Evolutionary conservation across 2,329 filamentous ascomycete species (phyloP).

Genomic region (Nothophoma quercina): DNA sequence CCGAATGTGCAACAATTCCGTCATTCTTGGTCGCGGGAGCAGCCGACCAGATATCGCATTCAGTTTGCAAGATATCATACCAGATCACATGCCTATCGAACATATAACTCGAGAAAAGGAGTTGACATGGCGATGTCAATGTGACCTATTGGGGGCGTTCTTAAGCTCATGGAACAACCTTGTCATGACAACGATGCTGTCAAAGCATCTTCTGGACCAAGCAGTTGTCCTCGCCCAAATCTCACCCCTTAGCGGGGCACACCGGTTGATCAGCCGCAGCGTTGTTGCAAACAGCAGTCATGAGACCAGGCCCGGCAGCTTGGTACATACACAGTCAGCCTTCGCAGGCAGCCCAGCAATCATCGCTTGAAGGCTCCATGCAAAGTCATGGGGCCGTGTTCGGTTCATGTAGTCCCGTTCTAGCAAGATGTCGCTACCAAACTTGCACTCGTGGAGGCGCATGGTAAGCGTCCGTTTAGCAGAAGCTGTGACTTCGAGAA

Average conservation of each 20-base stretch:
- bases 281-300: conserved; percentile 29
- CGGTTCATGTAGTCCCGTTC: conserved; percentile 28
- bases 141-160: background rate
- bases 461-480: conserved; percentile 13
- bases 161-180: conserved; percentile 15
- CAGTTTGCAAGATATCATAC: background rate
- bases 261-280: conserved; percentile 21
- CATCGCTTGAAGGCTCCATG: conserved; percentile 8
- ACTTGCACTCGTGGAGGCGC: conserved; percentile 11
- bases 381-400: conserved; percentile 19
- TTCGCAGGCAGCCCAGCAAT: conserved; percentile 2
- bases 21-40: conserved; percentile 37
- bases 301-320: conserved; percentile 22
- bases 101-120: background rate
- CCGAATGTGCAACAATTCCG: conserved; percentile 23
- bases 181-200: conserved; percentile 1
- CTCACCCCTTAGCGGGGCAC: conserved; percentile 12
- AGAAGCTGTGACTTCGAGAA: conserved; percentile 28
- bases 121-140: background rate
- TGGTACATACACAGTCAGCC: conserved; percentile 16
- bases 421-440: conserved; percentile 9
- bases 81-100: background rate
- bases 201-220: conserved; percentile 13
- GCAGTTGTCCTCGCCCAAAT: conserved; percentile 17
- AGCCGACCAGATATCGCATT: conserved; percentile 30